Base-by-base conservation (phyloP, 768 basidiomycete species). In the Dictyophora rubrovolvata region DNA sequence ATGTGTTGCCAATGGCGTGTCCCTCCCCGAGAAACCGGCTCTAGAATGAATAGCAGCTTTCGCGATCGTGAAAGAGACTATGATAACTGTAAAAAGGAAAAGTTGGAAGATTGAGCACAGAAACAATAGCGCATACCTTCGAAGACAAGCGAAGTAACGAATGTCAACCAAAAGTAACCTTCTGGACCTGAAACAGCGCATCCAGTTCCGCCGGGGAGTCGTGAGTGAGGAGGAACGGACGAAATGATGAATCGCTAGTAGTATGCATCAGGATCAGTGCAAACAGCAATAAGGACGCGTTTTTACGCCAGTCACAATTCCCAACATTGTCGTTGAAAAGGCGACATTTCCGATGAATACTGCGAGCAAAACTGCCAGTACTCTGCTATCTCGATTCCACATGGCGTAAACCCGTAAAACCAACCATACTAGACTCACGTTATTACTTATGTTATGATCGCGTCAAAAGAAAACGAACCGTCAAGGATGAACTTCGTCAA, bases 371-470 rank as follows among this genome's bases (percentile, higher is more conserved):
- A 20, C 21, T 4, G 28, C 36, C 1, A 54, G 21, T 33, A 54
- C 53, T 54, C 17, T 54, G 2, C 5, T 23, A 54, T 54, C 53
- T 14, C 53, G 53, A 20, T 36, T 36, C 53, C 53, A 54, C 18
- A 54, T 6, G 12, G 53, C 53, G 53, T 54, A 54, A 14, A 54
- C 53, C 18, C 53, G 53, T 23, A 54, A 36, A 36, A 54, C 28
- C 18, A 54, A 35, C 53, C 53, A 54, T 11, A 54, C 53, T 54
- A 16, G 5, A 10, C 5, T 17, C 18, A 20, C 4, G 18, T 11
- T 21, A 36, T 34, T 1, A 28, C 9, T 42, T 2, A 23, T 17
- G 11, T 4, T 2, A 53, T 53, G 22, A n/a, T n/a, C n/a, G n/a
- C n/a, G 51, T 53, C 8, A 2, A 53, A 20, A 2, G 14, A 34